phyloP scores from a whole-genome alignment of 2,329 filamentous ascomycete genomes.

The Zasmidium cellare region DNA sequence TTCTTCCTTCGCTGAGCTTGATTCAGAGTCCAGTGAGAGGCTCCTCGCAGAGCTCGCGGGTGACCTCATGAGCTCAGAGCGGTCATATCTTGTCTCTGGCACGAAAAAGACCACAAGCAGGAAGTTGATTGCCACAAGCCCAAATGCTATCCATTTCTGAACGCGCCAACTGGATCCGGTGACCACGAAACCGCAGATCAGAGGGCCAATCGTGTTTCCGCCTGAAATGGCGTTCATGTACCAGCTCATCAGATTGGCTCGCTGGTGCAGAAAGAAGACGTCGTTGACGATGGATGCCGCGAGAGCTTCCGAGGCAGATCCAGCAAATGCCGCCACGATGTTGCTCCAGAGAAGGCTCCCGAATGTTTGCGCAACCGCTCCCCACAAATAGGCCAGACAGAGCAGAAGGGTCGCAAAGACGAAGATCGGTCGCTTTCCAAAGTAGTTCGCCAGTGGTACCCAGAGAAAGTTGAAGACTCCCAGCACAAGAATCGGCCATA shows the following conservation, averaged over 20 bases:
- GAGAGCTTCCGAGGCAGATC: slow-evolving; percentile 47
- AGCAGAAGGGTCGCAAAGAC: slow-evolving; percentile 48
- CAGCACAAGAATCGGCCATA: slow-evolving; percentile 48
- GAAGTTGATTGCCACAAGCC: slow-evolving; percentile 35
- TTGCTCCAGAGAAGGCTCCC: slow-evolving; percentile 47
- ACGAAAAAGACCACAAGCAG: slow-evolving; percentile 38
- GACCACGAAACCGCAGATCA: slow-evolving; percentile 44
- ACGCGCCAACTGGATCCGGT: slow-evolving; percentile 42
- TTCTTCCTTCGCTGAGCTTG: background rate
- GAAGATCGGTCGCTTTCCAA: slow-evolving; percentile 51
- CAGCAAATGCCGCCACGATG: slow-evolving; percentile 48
- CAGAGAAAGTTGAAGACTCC: slow-evolving; percentile 55
- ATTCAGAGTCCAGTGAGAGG: background rate
- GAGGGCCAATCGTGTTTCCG: slow-evolving; percentile 41
- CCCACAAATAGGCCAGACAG: slow-evolving; percentile 49
- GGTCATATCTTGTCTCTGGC: slow-evolving; percentile 40
- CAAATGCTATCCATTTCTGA: slow-evolving; percentile 42
- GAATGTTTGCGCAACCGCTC: slow-evolving; percentile 44
- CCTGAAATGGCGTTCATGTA: slow-evolving; percentile 45
- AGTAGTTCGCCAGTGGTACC: slow-evolving; percentile 50
- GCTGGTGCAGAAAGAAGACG: slow-evolving; percentile 36
- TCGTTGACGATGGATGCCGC: slow-evolving; percentile 43
- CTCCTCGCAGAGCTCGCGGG: background rate
- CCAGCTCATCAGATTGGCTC: slow-evolving; percentile 37
- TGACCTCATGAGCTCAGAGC: slow-evolving; percentile 17